Conservation (phyloP, 2,329 filamentous ascomycete species). For the Alternaria gansuensis region DNA sequence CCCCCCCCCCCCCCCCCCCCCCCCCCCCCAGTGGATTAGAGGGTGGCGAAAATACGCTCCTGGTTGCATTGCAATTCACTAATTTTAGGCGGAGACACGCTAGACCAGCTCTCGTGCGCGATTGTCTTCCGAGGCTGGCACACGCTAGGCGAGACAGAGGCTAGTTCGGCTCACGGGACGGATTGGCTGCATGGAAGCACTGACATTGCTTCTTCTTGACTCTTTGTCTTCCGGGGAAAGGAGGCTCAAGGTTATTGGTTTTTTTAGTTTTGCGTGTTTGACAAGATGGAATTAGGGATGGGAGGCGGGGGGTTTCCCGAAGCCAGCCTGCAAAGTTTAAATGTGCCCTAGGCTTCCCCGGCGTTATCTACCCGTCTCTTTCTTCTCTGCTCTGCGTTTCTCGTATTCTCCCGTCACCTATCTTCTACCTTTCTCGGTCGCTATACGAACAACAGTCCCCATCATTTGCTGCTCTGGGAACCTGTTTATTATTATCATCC, state of each 20-base stretch:
- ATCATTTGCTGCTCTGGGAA: constrained; percentile 9
- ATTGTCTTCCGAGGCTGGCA: constrained; percentile 7
- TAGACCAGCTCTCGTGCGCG: constrained; percentile 1
- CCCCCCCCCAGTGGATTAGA: constrained; percentile 1
- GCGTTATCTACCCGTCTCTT: neutral
- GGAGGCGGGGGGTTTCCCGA: neutral
- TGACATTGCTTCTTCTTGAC: neutral
- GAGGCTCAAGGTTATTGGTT: constrained; percentile 11
- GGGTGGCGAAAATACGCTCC: neutral
- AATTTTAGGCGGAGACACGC: constrained; percentile 8
- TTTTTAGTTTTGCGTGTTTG: constrained; percentile 7
- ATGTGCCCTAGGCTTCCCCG: neutral
- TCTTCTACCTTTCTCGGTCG: constrained; percentile 10
- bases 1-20: no score
- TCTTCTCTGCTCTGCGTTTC: neutral
- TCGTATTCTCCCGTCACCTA: constrained; percentile 1
- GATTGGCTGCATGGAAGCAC: constrained; percentile 6
- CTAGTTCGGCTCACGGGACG: neutral
- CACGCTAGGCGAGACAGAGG: neutral
- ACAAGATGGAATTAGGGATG: constrained; percentile 9
- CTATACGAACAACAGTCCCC: neutral
- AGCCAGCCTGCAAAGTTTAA: constrained; percentile 1
- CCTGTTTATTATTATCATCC: neutral
- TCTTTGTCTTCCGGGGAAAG: constrained; percentile 10
- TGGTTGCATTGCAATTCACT: constrained; percentile 6